Percentiles rank a stretch among this genome's conserved stretches.
Conservation (phyloP, 1,284 basidiomycete genomes). For the Ceratobasidium sp. region DNA sequence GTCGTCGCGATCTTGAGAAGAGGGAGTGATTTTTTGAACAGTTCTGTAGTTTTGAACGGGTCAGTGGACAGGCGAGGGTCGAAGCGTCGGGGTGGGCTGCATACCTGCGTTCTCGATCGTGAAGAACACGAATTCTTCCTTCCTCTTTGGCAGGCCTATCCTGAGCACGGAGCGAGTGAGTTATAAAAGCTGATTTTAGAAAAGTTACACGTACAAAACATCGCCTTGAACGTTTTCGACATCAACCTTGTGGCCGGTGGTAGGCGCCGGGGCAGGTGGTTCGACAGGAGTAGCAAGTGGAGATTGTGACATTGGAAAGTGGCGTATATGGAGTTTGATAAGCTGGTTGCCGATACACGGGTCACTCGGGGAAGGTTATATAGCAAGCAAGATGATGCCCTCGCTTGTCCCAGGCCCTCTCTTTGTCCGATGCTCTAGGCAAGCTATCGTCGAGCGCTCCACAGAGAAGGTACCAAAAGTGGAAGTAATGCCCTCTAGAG, state of each 20-base stretch:
- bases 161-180: conserved; percentile 40
- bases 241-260: conserved; percentile 41
- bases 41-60: conserved; percentile 30
- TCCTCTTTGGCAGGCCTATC: conserved; percentile 20
- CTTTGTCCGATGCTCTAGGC: not conserved
- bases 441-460: not conserved
- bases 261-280: not conserved
- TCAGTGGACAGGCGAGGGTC: too few relatives aligned
- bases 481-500: not conserved
- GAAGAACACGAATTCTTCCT: conserved; percentile 31
- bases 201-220: conserved; percentile 40
- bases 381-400: not conserved
- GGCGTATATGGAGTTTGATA: not conserved
- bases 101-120: conserved; percentile 4
- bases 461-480: not conserved
- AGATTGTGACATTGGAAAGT: conserved; percentile 36
- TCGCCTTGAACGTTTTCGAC: conserved; percentile 46
- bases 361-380: not conserved
- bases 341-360: not conserved
- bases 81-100: not conserved
- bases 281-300: conserved; percentile 42
- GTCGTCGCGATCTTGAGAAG: not conserved
- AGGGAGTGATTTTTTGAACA: conserved; percentile 4
- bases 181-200: conserved; percentile 39
- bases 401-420: too few relatives aligned